Evolutionary conservation across 1,139 yeast genomes (phyloP).

Genomic region (Candida frijolesensis): DNA sequence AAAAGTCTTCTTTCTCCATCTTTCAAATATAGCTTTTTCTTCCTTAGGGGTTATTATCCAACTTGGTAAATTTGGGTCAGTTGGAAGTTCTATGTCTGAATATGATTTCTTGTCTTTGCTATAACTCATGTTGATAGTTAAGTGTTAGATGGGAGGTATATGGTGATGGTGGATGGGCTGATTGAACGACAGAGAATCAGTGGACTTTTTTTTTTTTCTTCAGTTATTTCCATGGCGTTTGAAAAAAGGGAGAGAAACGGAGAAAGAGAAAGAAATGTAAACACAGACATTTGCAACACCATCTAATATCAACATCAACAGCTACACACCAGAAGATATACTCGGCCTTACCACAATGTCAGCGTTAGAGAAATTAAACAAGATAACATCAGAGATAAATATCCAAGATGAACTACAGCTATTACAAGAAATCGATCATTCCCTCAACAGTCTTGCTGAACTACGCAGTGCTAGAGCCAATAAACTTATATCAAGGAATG

Average conservation of each 20-base stretch:
- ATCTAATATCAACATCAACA: neutral
- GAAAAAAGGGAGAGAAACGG: neutral
- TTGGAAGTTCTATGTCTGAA: constrained; percentile 44
- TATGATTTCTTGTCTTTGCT: constrained; percentile 30
- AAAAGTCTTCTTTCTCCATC: constrained; percentile 78
- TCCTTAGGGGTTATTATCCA: constrained; percentile 90
- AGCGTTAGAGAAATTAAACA: constrained; percentile 6
- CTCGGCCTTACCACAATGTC: neutral
- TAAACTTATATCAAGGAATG: constrained; percentile 22
- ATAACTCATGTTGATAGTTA: constrained; percentile 15
- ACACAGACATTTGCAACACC: neutral
- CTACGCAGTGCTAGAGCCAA: constrained; percentile 29
- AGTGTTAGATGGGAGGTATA: neutral
- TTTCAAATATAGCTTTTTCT: constrained; percentile 75
- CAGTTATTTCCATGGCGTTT: neutral
- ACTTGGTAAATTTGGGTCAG: constrained; percentile 60
- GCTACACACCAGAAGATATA: neutral
- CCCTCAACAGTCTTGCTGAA: constrained; percentile 31
- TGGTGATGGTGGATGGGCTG: neutral
- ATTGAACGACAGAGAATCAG: neutral
- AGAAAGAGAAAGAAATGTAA: neutral
- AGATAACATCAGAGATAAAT: constrained; percentile 45
- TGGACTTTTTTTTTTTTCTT: neutral
- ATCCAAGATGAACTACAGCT: constrained; percentile 55
- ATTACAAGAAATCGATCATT: constrained; percentile 48